A percentile compares a stretch with the other conserved stretches of the same genome.
These are phyloP conservation scores for Lenwebbia sp. DNA, from an alignment of 345 rosid species.

Conservation along the genomic window DNA sequence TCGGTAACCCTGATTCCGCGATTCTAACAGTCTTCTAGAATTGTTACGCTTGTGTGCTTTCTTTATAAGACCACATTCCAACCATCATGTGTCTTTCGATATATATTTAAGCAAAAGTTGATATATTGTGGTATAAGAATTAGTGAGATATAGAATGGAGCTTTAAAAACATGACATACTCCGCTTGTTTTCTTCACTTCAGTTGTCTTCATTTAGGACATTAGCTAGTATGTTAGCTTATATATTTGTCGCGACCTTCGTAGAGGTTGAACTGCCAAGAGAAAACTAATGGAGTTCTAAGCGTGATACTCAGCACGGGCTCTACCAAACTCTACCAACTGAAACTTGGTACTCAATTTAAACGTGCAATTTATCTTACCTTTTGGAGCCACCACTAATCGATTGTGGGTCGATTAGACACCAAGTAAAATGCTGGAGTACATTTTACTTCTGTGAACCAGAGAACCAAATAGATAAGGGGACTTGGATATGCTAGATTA, in stretches of 20 bases:
- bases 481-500: too few species aligned
- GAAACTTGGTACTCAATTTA: neutral
- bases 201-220: neutral
- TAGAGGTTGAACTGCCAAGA: neutral
- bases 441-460: too few species aligned
- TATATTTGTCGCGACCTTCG: neutral
- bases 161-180: neutral
- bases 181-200: neutral
- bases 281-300: neutral
- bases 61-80: neutral
- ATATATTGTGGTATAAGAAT: neutral
- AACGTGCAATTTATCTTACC: rapidly evolving
- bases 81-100: neutral
- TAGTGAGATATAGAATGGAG: neutral
- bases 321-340: neutral
- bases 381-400: neutral
- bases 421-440: too few species aligned
- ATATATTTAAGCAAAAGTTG: neutral
- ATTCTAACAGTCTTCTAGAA: neutral
- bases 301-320: rapidly evolving
- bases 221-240: neutral
- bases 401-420: rapidly evolving
- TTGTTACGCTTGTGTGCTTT: neutral
- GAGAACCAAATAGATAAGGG: too few species aligned
- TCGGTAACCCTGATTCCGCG: neutral